Evolutionary conservation across 306 rosid genomes (phyloP), one percentile per base, ranked within the genome.

Genomic region (Glycyrrhiza uralensis): DNA sequence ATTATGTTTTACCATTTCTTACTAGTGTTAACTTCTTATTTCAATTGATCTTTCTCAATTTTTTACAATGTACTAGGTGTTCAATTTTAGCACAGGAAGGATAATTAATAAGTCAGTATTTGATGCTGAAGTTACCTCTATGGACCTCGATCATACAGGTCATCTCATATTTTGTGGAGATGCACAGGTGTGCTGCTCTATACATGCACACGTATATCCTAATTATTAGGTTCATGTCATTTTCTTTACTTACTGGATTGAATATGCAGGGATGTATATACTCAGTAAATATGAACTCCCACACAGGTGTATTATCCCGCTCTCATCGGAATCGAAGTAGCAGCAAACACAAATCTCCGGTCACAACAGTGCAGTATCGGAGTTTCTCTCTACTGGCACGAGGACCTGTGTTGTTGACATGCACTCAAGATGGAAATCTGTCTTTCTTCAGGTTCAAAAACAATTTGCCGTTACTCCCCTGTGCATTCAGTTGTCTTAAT

Each of bases 31-130:
- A 9, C 15, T 38, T 44, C 46, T 29, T 70, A 71, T 65, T 69
- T 70, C 14, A 10, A 41, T 49, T 44, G 45, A 28, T 71, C 29
- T 57, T 24, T 71, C 49, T 63, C 3, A 46, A 44, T 20, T 23
- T 28, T 75, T 42, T 51, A 69, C 72, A 36, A 36, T 83, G 54
- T 77, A 59, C 64, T 84, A 94, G 98, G 98, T 94, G 59, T 84
- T 89, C 78, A 94, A 94, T 86, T 94, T 89, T 88, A 94, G 98
- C 88, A 94, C 98, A 0, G 97, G 98, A 56, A 89, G 98, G 90
- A 66, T 81, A 66, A 81, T 94, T 77, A 87, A 87, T 82, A 91
- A 87, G 80, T 62, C 85, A 49, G 78, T 79, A 39, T 85, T 91
- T 75, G 96, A 86, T 71, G 70, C 94, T 79, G 94, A 85, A 86